Conservation (phyloP, 345 rosid species). For the Rhodamnia argentea region DNA sequence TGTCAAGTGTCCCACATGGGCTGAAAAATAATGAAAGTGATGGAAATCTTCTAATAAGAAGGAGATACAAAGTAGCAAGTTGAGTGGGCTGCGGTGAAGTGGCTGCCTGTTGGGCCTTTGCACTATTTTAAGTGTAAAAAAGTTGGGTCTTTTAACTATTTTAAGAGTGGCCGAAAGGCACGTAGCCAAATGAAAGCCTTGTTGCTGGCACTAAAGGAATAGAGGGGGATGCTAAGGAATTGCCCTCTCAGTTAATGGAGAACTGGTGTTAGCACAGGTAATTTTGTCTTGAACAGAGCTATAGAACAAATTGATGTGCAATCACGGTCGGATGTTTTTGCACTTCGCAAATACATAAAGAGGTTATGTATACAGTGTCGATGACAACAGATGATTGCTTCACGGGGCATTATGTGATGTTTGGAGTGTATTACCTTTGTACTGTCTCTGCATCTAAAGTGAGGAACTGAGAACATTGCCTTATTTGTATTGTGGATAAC, state of each 20-base stretch:
- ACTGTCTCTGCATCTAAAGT: not conserved
- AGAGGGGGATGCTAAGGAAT: slow-evolving; percentile 90
- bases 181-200: slow-evolving; percentile 85
- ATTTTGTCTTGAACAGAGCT: not conserved
- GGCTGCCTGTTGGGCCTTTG: too few relatives aligned
- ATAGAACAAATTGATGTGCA: not conserved
- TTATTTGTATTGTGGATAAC: not conserved
- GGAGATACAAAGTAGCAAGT: too few relatives aligned
- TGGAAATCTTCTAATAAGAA: too few relatives aligned
- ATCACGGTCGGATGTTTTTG: not conserved
- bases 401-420: not conserved
- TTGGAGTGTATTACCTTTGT: not conserved
- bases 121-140: too few relatives aligned
- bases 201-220: slow-evolving; percentile 75
- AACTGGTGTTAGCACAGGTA: slow-evolving; percentile 97
- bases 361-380: not conserved
- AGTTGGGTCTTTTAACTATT: too few relatives aligned
- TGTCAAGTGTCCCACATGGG: too few relatives aligned
- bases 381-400: not conserved
- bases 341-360: not conserved
- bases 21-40: too few relatives aligned
- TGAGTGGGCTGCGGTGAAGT: too few relatives aligned
- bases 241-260: slow-evolving; percentile 95
- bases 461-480: not conserved
- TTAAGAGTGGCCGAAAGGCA: too few relatives aligned